Conservation (phyloP, 805 yeast genomes). For the Lipomyces orientalis region DNA sequence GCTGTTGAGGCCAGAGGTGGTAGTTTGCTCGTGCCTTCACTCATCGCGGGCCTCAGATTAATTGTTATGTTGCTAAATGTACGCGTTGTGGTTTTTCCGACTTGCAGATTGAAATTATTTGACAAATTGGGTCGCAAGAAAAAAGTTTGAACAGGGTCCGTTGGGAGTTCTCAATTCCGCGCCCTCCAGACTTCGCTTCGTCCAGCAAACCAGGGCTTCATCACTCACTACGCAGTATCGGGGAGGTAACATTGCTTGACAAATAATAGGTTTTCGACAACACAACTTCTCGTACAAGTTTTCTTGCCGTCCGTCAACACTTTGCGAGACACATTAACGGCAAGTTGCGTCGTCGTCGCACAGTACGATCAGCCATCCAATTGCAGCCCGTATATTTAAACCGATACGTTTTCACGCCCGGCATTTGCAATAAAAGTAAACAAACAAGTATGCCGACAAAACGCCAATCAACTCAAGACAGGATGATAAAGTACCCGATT, state of each 20-base stretch:
- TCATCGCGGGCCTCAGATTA: neutral
- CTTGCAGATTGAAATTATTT: neutral
- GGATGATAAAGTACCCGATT: neutral
- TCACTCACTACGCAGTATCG: too few relatives aligned
- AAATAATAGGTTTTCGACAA: too few relatives aligned
- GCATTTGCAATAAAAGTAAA: neutral
- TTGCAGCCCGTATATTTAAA: neutral
- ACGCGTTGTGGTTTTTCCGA: neutral
- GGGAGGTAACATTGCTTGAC: too few relatives aligned
- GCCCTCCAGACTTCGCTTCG: too few relatives aligned
- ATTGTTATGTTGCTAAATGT: neutral
- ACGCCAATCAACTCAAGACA: neutral
- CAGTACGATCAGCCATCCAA: neutral
- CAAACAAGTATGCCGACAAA: neutral
- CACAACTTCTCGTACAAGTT: too few relatives aligned
- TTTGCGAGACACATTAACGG: too few relatives aligned
- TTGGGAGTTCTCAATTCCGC: neutral
- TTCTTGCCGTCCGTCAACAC: neutral
- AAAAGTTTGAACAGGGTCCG: neutral
- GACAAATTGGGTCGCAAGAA: neutral
- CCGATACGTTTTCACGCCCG: neutral
- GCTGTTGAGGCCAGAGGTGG: constrained; percentile 77
- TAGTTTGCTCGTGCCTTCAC: neutral
- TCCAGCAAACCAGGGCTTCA: too few relatives aligned
- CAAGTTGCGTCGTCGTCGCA: neutral